Conservation (phyloP, 176 grass and related monocot species). For the Hordeum vulgare region MorexV3_pseudomolecules_assembly NC_058523.1:543897659-543898158, state of each 20-base stretch:
- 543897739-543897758: conserved; percentile 58
- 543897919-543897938: not conserved
- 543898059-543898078: conserved; percentile 43
- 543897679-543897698: conserved; percentile 59
- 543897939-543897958: not conserved
- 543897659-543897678: not conserved
- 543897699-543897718: conserved; percentile 80
- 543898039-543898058: conserved; percentile 33
- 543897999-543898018: not conserved
- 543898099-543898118: conserved; percentile 39
- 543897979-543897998: not conserved
- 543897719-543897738: conserved; percentile 58
- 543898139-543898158: conserved; percentile 61
- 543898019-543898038: conserved; percentile 13
- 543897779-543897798: conserved; percentile 49
- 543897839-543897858: conserved; percentile 60
- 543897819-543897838: conserved; percentile 68
- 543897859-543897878: conserved; percentile 40
- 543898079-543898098: conserved; percentile 60
- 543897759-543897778: conserved; percentile 50
- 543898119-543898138: conserved; percentile 23
- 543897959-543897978: not conserved
- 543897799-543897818: conserved; percentile 49
- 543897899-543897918: not conserved
- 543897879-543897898: not conserved